Percentiles rank a stretch among this genome's conserved stretches.
phyloP scores from a whole-genome alignment of 345 rosid species.

The Gossypium bickii region DNA sequence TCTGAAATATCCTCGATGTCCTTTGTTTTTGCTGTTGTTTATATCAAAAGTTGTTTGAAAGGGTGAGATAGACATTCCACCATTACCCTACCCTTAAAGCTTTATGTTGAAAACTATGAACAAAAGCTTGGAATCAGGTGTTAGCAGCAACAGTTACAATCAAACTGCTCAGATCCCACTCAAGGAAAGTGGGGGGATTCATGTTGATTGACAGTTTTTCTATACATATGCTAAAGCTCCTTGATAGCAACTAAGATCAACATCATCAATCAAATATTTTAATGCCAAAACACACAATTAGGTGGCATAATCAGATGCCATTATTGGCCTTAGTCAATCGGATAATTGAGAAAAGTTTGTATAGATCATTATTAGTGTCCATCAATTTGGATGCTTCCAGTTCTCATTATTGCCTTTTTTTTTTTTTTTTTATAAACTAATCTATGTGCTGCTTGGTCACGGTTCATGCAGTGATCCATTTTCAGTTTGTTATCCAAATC shows the following conservation, averaged over 20 bases:
- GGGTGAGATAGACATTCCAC: not conserved
- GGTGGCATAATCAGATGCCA: not conserved
- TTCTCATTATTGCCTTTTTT: not conserved
- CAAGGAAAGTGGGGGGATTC: not conserved
- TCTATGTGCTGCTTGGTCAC: no score
- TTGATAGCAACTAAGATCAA: not conserved
- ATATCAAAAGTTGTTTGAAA: not conserved
- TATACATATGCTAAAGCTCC: not conserved
- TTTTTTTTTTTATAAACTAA: no score
- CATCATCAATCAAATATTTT: not conserved
- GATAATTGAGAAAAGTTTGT: not conserved
- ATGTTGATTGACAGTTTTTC: not conserved
- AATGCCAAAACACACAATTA: not conserved
- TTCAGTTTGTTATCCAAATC: not conserved
- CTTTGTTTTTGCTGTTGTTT: not conserved
- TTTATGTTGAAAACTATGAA: not conserved
- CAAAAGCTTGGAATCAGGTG: not conserved
- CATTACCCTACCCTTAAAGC: not conserved
- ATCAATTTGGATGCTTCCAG: not conserved
- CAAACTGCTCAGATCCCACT: not conserved
- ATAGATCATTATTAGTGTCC: not conserved
- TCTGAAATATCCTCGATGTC: slow-evolving; percentile 3
- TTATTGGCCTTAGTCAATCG: not conserved
- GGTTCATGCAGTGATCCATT: not conserved
- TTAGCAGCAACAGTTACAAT: not conserved